Base-by-base conservation (phyloP, 768 basidiomycete species). In the Leccinum sublutescens region DNA sequence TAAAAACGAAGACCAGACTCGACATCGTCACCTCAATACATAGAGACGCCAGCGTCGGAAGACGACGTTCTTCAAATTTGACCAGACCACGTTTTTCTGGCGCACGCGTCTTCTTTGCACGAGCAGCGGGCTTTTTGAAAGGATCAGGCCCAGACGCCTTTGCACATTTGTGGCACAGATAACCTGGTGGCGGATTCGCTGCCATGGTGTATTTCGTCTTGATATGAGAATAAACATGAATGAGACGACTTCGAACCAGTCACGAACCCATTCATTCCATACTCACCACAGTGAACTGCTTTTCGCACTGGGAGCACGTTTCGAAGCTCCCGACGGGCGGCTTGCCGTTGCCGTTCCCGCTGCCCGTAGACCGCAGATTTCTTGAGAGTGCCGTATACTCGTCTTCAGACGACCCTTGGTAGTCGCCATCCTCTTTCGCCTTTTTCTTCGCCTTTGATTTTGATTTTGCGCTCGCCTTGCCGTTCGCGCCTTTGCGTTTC, bases 201-300 rank as follows among this genome's bases (percentile, higher is more conserved):
- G 25, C 25, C 25, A 25, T 76, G 0, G 95, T 97, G 68, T 96
- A 98, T 66, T 85, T 88, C 2, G 91, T 95, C 94, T 95, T 47
- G 17, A 2, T 4, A 38, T 23, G 34, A n/a, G 40, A 48, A 25
- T 38, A 10, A 17, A 34, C 47, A 29, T 1, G 12, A 25, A 21
- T 57, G 8, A 63, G 36, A 12, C 19, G n/a, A 47, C 14, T 25
- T 10, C 7, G 10, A 58, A 34, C 53, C 11, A 36, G 34, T 31
- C 31, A 5, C 8, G 8, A 40, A 40, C 38, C 9, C 8, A 40
- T n/a, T n/a, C n/a, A 19, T 19, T 43, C 4, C 43, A 29, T 15
- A 81, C 86, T 58, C 72, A 97, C 96, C 68, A 95, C 90, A 15
- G 92, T 93, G 70, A 96, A 97, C 64, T 88, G 85, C 59, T 89